phyloP scores from a whole-genome alignment of 1,284 basidiomycete genomes.

The Termitomyces sp. region DNA sequence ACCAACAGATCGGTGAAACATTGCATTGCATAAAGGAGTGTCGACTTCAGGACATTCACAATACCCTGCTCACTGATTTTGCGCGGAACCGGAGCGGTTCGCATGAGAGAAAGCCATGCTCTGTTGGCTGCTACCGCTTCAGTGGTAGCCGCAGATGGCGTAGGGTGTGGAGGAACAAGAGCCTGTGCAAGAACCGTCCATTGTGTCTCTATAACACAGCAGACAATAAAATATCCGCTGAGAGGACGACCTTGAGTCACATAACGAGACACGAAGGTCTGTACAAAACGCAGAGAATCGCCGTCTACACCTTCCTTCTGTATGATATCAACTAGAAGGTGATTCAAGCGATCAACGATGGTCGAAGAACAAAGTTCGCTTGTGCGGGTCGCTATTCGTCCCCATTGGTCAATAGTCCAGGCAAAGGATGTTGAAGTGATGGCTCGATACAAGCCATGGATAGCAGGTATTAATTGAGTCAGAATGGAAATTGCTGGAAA shows the following conservation, averaged over 20 bases:
- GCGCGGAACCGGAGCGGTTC: slow-evolving; percentile 40
- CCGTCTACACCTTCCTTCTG: slow-evolving; percentile 49
- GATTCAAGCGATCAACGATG: slow-evolving; percentile 66
- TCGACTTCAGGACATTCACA: slow-evolving; percentile 41
- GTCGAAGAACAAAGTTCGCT: slow-evolving; percentile 55
- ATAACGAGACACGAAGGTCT: slow-evolving; percentile 76
- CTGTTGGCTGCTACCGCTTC: slow-evolving; percentile 79
- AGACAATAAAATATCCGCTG: slow-evolving; percentile 83
- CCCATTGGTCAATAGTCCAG: slow-evolving; percentile 72
- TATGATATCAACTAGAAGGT: slow-evolving; percentile 56
- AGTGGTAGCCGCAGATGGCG: slow-evolving; percentile 34
- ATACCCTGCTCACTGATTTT: slow-evolving; percentile 37
- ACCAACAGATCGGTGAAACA: slow-evolving; percentile 69
- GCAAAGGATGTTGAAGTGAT: slow-evolving; percentile 72
- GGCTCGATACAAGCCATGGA: slow-evolving; percentile 86
- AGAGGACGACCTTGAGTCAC: slow-evolving; percentile 70
- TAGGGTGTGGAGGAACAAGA: slow-evolving; percentile 42
- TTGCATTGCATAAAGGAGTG: slow-evolving; percentile 58
- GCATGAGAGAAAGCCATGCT: slow-evolving; percentile 70
- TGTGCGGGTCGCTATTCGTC: slow-evolving; percentile 48
- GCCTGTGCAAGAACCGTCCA: slow-evolving; percentile 81
- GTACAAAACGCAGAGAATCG: slow-evolving; percentile 53
- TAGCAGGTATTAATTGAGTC: slow-evolving; percentile 71
- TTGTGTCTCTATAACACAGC: slow-evolving; percentile 79
- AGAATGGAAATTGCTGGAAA: slow-evolving; percentile 62